Conservation (phyloP, 331 rosid genomes). For the Malus hybrid region DNA sequence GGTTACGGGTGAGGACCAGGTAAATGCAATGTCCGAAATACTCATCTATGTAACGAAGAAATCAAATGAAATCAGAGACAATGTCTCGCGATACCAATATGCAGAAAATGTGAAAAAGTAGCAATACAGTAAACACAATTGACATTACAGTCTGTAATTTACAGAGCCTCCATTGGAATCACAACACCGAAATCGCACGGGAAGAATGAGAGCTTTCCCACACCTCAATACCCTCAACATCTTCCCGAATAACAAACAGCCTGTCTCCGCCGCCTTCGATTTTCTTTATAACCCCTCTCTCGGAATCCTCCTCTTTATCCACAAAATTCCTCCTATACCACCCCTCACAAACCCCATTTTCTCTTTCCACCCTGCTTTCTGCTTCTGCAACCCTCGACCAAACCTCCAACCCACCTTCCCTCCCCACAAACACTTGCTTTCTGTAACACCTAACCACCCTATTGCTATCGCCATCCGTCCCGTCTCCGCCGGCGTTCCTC, state of each 20-base stretch:
- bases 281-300: slow-evolving; percentile 61
- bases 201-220: slow-evolving; percentile 79
- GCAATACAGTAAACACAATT: background rate
- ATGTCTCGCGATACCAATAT: background rate
- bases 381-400: slow-evolving; percentile 47
- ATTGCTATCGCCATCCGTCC: background rate
- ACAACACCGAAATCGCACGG: slow-evolving; percentile 33
- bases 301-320: slow-evolving; percentile 55
- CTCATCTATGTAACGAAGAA: background rate
- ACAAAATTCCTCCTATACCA: slow-evolving; percentile 69
- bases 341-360: slow-evolving; percentile 21
- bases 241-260: slow-evolving; percentile 69
- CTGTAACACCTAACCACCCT: slow-evolving; percentile 46
- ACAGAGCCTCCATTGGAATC: slow-evolving; percentile 4
- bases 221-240: slow-evolving; percentile 79
- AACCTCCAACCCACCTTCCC: slow-evolving; percentile 81
- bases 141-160: background rate
- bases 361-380: slow-evolving; percentile 22
- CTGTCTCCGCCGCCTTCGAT: slow-evolving; percentile 93
- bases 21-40: background rate
- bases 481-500: background rate
- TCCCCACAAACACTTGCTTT: slow-evolving; percentile 68
- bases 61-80: background rate
- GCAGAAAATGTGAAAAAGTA: background rate
- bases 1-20: background rate